These are phyloP conservation scores for Penicillium sp. DNA, from an alignment of 2,329 filamentous ascomycete species.

Conservation along the genomic window DNA sequence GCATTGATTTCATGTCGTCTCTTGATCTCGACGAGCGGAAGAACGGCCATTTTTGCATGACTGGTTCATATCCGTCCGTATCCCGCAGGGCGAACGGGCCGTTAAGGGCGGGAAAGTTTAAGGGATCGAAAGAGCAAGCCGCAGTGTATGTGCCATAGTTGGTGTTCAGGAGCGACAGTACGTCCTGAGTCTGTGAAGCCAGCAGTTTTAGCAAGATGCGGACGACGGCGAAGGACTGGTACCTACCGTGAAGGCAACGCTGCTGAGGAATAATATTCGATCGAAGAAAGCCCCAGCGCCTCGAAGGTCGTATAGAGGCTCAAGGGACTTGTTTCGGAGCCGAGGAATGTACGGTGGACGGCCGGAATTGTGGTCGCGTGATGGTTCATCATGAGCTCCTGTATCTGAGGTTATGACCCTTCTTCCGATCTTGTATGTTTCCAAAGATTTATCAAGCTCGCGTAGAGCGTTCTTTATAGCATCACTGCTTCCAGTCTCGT, in stretches of 20 bases:
- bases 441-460: constrained; percentile 61
- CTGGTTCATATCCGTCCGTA: constrained; percentile 64
- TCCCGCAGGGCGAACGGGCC: constrained; percentile 76
- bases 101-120: constrained; percentile 70
- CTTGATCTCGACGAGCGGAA: constrained; percentile 50
- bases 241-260: constrained; percentile 50
- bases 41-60: constrained; percentile 71
- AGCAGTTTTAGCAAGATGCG: constrained; percentile 18
- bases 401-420: constrained; percentile 63
- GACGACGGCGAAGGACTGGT: background rate
- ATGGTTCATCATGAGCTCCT: constrained; percentile 64
- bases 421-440: constrained; percentile 56
- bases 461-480: constrained; percentile 66
- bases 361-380: constrained; percentile 55
- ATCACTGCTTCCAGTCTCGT: constrained; percentile 73
- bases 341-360: constrained; percentile 72
- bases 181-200: constrained; percentile 51
- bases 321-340: constrained; percentile 67
- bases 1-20: constrained; percentile 57
- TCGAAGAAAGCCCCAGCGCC: constrained; percentile 59
- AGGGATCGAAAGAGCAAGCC: constrained; percentile 73
- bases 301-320: constrained; percentile 60
- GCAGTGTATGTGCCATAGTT: constrained; percentile 66
- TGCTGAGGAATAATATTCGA: constrained; percentile 63
- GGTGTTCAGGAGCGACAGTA: constrained; percentile 62